Evolutionary conservation across 352 stramenopile species (phyloP), one percentile per base, ranked within the genome.

Genomic region (Phytophthora foliorum): DNA sequence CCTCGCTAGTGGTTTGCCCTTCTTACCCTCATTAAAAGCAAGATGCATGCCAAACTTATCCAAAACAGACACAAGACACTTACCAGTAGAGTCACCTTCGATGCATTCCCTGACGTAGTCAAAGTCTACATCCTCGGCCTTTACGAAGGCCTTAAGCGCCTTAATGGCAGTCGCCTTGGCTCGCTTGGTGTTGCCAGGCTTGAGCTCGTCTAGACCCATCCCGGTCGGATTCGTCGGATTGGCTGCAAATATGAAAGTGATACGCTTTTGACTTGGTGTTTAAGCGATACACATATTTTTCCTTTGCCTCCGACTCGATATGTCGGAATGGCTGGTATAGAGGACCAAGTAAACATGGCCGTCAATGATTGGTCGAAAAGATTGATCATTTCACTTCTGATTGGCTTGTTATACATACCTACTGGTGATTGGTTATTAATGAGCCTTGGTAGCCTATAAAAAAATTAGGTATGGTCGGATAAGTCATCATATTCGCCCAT

Each of bases 171-270:
- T 63, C 7, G 16, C 31, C n/a, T 72, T 54, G 8, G 46, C 36
- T 25, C 51, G 50, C 19, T 57, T 67, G 0, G 54, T 69, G 49
- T 63, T 63, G 7, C 53, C 46, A 42, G 53, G 46, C 39, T 62
- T 63, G n/a, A 75, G 60, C 44, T 75, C 60, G 17, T 36, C 29
- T 27, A 75, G 46, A 8, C 45, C 44, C 54, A 71, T 75, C 36
- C 41, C 66, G 22, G 45, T 39, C 32, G 50, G 34, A 32, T n/a
- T 9, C 16, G 62, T 63, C 59, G 59, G 50, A 74, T 41, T 32
- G 8, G 2, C 10, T 27, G 59, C 59, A 74, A 59, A 68, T 73
- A 67, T 68, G 57, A 10, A 57, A 63, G n/a, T 68, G 58, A 63
- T 73, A 58, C 48, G 41, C 5, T 24, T n/a, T n/a, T n/a, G n/a